Conservation (phyloP, 306 rosid genomes). For the Dryas drummondii region DNA sequence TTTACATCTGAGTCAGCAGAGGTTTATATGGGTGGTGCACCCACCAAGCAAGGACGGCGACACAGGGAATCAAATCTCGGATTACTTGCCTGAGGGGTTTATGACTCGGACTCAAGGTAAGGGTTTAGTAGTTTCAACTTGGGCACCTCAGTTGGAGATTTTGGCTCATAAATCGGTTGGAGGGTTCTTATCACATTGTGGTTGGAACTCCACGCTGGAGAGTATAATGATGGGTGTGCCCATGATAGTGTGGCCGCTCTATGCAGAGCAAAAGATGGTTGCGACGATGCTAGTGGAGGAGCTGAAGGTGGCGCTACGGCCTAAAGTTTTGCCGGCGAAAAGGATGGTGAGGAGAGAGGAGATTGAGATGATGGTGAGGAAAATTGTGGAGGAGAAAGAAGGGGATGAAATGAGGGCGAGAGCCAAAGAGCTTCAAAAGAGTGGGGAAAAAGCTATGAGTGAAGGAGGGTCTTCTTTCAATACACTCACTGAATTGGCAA, state of each 20-base stretch:
- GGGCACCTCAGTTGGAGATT: conserved; percentile 50
- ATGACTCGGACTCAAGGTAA: conserved; percentile 16
- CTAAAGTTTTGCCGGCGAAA: conserved; percentile 5
- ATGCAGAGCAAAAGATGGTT: conserved; percentile 57
- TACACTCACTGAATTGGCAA: conserved; percentile 21
- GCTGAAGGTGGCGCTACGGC: conserved; percentile 21
- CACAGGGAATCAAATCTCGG: background rate
- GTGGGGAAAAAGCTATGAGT: conserved; percentile 29
- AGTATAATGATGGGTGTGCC: conserved; percentile 45
- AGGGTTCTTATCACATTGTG: conserved; percentile 49
- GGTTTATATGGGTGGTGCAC: conserved; percentile 67
- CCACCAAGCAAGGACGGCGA: conserved; percentile 4
- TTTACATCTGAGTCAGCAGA: conserved; percentile 47
- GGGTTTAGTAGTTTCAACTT: conserved; percentile 24
- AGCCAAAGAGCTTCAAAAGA: conserved; percentile 23
- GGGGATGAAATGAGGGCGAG: conserved; percentile 24
- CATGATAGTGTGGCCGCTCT: conserved; percentile 53
- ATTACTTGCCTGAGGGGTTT: conserved; percentile 55
- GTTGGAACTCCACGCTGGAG: conserved; percentile 51
- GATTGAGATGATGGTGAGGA: conserved; percentile 39
- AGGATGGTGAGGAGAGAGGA: conserved; percentile 30
- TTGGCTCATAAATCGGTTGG: conserved; percentile 40
- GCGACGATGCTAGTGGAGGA: conserved; percentile 46
- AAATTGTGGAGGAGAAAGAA: conserved; percentile 43
- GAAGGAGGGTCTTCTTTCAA: conserved; percentile 32